Evolutionary conservation across 1,284 basidiomycete species (phyloP).

Genomic region (Athelia psychrophila): DNA sequence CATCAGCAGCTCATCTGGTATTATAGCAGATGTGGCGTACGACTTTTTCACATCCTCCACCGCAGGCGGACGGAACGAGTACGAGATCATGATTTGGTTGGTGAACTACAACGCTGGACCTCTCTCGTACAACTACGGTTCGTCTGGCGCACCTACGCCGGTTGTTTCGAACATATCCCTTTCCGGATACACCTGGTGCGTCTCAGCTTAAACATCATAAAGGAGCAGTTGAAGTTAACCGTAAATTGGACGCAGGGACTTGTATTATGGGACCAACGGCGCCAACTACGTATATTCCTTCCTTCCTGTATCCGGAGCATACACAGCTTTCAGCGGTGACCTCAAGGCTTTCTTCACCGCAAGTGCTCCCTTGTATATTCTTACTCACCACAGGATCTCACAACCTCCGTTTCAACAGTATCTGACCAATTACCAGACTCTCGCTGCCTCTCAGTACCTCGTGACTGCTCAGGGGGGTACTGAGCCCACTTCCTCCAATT

Average conservation of each 20-base stretch:
- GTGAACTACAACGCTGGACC: conserved; percentile 56
- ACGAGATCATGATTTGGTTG: conserved; percentile 72
- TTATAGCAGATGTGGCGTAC: conserved; percentile 56
- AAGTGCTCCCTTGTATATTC: conserved; percentile 9
- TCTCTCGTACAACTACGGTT: conserved; percentile 47
- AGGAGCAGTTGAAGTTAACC: too few species aligned
- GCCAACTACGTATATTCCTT: conserved; percentile 64
- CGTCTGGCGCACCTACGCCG: conserved; percentile 45
- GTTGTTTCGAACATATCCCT: conserved; percentile 41
- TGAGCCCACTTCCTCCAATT: conserved; percentile 39
- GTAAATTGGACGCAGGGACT: conserved; percentile 36
- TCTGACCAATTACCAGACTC: conserved; percentile 41
- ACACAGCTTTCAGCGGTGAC: conserved; percentile 54
- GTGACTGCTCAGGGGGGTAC: conserved; percentile 41
- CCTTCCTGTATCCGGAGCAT: conserved; percentile 43
- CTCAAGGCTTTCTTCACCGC: conserved; percentile 54
- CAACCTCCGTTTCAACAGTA: conserved; percentile 35
- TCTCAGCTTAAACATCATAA: too few species aligned
- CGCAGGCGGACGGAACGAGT: conserved; percentile 44
- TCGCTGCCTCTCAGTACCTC: conserved; percentile 42
- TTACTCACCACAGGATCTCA: not conserved
- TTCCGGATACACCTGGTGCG: conserved; percentile 51
- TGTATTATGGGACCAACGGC: conserved; percentile 58
- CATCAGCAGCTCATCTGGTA: conserved; percentile 23
- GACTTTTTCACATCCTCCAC: conserved; percentile 60